Evolutionary conservation across 768 basidiomycete species (phyloP), one percentile per base, ranked within the genome.

Genomic region (Boletus pseudo-olivaceus): DNA sequence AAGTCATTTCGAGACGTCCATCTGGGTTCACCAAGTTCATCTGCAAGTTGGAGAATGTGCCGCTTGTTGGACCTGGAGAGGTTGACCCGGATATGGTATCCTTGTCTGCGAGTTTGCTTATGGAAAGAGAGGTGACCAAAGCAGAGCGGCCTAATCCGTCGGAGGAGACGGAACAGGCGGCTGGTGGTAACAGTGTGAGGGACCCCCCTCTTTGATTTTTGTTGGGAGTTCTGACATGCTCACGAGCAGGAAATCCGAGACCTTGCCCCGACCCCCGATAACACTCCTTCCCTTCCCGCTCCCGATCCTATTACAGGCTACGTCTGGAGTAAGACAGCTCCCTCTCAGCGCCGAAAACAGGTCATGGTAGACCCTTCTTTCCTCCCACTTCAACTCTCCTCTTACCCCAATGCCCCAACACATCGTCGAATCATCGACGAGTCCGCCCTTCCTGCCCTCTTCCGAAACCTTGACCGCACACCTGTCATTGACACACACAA

Each of bases 401-500:
- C 90, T 0, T 87, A 83, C 63, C 85, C 85, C 5, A 79, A 73
- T 12, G 45, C 59, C 27, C 68, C 74, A 1, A 61, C 72, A 7
- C 70, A 69, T 32, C 68, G 75, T 54, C 78, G 76, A 50, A 74
- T 80, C 11, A 73, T 86, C 5, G 81, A 85, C 44, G 74, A 81
- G 10, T 75, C 84, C 1, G 69, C 73, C 14, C 77, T 90, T 37
- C 72, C 80, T 4, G 74, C 78, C 27, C 82, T 87, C 55, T 75
- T 94, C 58, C 75, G 79, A 26, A 79, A 78, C 7, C 78, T 98
- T 42, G 93, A 97, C 62, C 76, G 81, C 40, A 88, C 90, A 39
- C 95, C 94, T 0, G 93, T 98, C 62, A 95, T 99, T 56, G 97
- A 99, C 71, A 94, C 91, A 0, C 93, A 98, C 72, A 96, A 97